Base-by-base conservation (phyloP, 1,284 basidiomycete species). In the Irpex rosettiformis region DNA sequence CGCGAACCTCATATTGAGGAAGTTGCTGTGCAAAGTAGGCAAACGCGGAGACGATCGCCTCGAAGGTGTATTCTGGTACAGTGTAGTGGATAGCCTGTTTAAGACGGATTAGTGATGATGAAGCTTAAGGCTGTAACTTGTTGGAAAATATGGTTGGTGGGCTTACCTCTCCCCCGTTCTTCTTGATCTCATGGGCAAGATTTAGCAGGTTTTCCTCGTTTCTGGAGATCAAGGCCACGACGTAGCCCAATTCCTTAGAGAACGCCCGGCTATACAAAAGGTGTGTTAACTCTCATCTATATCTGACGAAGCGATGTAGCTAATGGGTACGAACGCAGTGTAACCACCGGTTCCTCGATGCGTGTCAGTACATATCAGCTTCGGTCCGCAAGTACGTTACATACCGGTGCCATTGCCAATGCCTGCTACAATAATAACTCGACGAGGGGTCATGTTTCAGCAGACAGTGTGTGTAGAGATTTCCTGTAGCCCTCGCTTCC, bases 1-100 rank as follows among this genome's bases (percentile, higher is more conserved):
- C 66, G 24, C 69, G 66, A 37, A 70, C 63, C 27, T 67, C 65
- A 22, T 61, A 59, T 29, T 66, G 62, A 8, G 69, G 67, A 65
- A 69, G 70, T 30, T 61, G 56, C 51, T 58, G 45, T 58, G 61
- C 61, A 55, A 72, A 66, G 30, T 56, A 64, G 3, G 61, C 57
- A 48, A 70, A 70, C 2, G 65, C 68, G 16, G 55, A 42, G n/a
- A 58, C 43, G 13, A 71, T 61, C 18, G 65, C 60, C 13, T 63
- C 60, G 43, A 64, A 62, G 22, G 62, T 61, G 58, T 71, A 71
- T 10, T 58, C 60, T 24, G 60, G 52, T n/a, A 70, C 58, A 10
- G 67, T 64, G 58, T 68, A 71, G 21, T 63, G 55, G 10, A 54
- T 52, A 2, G 61, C 61, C 64, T 52, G 62, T 56, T 30, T 57